A percentile compares a stretch with the other conserved stretches of the same genome.
phyloP scores from a whole-genome alignment of 2,329 filamentous ascomycete genomes.

The Exophiala lecanii-corni region DNA sequence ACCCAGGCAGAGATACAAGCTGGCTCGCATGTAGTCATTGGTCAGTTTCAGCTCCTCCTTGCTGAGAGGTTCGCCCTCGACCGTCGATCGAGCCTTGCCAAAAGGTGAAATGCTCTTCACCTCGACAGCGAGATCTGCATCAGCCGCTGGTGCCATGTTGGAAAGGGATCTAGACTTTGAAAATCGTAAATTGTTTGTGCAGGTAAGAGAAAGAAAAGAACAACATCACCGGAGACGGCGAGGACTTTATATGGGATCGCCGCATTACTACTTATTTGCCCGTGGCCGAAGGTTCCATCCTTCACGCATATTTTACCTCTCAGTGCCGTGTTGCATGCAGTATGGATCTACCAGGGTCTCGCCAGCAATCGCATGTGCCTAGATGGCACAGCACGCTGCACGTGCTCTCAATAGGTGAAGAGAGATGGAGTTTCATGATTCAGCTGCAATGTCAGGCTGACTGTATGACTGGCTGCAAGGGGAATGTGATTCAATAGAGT shows the following conservation, averaged over 20 bases:
- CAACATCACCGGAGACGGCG: too few species aligned
- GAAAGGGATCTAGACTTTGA: too few species aligned
- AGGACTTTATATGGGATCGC: too few species aligned
- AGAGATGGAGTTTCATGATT: not conserved
- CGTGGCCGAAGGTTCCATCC: not conserved
- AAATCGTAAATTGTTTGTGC: too few species aligned
- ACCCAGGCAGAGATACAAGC: slow-evolving; percentile 68
- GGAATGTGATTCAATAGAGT: not conserved
- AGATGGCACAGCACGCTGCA: slow-evolving; percentile 3
- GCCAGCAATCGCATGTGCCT: too few species aligned
- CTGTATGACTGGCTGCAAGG: not conserved
- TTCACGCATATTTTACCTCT: not conserved
- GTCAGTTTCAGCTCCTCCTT: slow-evolving; percentile 63
- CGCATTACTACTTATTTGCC: too few species aligned
- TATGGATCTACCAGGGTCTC: not conserved
- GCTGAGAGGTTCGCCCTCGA: slow-evolving; percentile 58
- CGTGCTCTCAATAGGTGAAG: not conserved
- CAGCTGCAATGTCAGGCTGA: slow-evolving; percentile 3
- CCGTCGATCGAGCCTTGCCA: slow-evolving; percentile 61
- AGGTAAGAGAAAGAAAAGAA: too few species aligned
- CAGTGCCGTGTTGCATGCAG: not conserved
- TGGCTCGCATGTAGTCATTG: slow-evolving; percentile 69
- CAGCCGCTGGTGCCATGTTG: slow-evolving; percentile 16
- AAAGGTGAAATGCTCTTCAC: slow-evolving; percentile 59
- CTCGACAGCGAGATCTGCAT: slow-evolving; percentile 32